phyloP scores from a whole-genome alignment of 495 filamentous ascomycete species.

The Xylaria flabelliformis region DNA sequence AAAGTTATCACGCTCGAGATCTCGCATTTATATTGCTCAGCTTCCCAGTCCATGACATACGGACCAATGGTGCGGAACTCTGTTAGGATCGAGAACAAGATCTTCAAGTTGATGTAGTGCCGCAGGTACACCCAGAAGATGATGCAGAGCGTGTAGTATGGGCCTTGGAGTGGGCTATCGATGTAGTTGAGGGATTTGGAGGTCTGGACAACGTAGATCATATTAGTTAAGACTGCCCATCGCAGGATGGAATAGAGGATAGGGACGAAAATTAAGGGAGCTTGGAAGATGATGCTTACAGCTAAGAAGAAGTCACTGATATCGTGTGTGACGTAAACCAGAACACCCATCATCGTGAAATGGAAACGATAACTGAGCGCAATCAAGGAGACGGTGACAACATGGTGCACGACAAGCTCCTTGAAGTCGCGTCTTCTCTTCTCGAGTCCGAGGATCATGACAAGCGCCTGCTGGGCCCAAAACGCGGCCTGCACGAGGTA shows the following conservation, averaged over 20 bases:
- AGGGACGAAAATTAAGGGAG: not conserved
- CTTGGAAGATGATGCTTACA: slow-evolving; percentile 56
- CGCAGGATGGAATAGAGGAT: not conserved
- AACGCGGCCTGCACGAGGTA: slow-evolving; percentile 94
- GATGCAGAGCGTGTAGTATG: slow-evolving; percentile 84
- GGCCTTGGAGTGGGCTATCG: slow-evolving; percentile 71
- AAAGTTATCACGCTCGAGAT: slow-evolving; percentile 76
- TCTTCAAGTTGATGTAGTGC: slow-evolving; percentile 86
- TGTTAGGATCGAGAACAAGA: slow-evolving; percentile 81
- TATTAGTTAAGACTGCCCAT: not conserved
- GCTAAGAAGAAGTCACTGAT: slow-evolving; percentile 96
- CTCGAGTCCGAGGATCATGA: slow-evolving; percentile 87
- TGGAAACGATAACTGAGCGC: slow-evolving; percentile 91
- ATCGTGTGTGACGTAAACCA: slow-evolving; percentile 94
- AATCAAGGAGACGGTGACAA: slow-evolving; percentile 86
- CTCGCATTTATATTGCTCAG: slow-evolving; percentile 79
- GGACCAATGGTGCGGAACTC: slow-evolving; percentile 87
- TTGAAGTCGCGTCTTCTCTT: slow-evolving; percentile 94
- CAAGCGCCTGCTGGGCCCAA: slow-evolving; percentile 93
- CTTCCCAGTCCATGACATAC: slow-evolving; percentile 82
- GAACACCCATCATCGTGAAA: slow-evolving; percentile 94
- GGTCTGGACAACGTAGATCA: slow-evolving; percentile 57
- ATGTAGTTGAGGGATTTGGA: slow-evolving; percentile 94
- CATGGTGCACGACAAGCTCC: slow-evolving; percentile 90
- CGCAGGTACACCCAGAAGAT: slow-evolving; percentile 88